Evolutionary conservation across 2,329 filamentous ascomycete genomes (phyloP).

Genomic region (Microsporum audouinii): DNA sequence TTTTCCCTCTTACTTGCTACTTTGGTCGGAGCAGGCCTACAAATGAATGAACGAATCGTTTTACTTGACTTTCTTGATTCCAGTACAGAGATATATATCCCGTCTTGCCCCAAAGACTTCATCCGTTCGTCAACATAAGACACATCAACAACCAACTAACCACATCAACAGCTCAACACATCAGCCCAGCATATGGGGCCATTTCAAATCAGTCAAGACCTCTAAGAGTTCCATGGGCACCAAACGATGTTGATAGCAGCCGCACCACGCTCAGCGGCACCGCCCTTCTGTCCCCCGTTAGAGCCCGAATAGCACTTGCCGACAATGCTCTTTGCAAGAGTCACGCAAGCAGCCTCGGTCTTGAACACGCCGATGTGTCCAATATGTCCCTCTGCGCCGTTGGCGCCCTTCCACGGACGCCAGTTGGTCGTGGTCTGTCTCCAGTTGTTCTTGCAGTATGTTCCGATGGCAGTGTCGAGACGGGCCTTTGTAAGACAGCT

Average conservation of each 20-base stretch:
- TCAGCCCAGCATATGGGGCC: neutral
- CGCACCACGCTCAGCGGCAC: neutral
- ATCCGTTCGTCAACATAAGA: neutral
- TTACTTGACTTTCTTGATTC: neutral
- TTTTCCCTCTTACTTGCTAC: neutral
- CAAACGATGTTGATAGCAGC: constrained; percentile 1
- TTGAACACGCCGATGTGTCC: constrained; percentile 2
- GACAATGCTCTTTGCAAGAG: neutral
- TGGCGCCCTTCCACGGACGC: neutral
- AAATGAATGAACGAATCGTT: constrained; percentile 1
- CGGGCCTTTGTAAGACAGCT: neutral
- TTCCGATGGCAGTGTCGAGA: neutral
- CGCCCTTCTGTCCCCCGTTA: neutral
- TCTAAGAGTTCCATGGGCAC: neutral
- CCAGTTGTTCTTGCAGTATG: constrained; percentile 4
- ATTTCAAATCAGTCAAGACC: neutral
- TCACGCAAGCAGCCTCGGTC: neutral
- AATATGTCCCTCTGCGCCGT: neutral
- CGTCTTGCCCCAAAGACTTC: neutral
- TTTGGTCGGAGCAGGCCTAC: neutral
- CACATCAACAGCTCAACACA: neutral
- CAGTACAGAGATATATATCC: neutral
- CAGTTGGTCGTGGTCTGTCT: neutral
- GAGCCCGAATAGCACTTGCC: neutral
- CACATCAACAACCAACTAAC: neutral